Conservation (phyloP, 805 yeast genomes). For the Kregervanrija fluxuum region DNA sequence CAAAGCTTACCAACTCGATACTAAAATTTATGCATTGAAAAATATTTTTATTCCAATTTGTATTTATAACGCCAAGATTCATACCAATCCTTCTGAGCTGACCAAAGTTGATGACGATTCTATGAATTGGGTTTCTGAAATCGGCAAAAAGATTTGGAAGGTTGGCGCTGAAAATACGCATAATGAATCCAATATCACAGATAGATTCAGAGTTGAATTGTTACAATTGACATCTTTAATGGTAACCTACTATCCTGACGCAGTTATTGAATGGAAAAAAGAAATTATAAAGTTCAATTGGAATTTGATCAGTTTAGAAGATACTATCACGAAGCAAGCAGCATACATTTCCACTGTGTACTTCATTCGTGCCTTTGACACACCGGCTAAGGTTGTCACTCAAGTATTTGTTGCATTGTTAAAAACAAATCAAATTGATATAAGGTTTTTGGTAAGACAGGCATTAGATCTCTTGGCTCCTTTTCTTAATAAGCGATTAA, state of each 20-base stretch:
- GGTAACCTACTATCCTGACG: constrained; percentile 57
- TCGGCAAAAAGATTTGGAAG: constrained; percentile 70
- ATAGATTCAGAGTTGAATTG: constrained; percentile 67
- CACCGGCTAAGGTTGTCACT: constrained; percentile 81
- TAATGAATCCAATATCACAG: constrained; percentile 61
- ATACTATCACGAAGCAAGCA: constrained; percentile 80
- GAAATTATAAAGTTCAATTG: constrained; percentile 91
- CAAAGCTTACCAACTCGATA: constrained; percentile 36
- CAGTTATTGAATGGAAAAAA: constrained; percentile 56
- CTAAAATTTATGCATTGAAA: constrained; percentile 57
- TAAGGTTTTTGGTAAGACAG: constrained; percentile 74
- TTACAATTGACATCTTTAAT: constrained; percentile 75
- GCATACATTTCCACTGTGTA: constrained; percentile 85
- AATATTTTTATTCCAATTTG: constrained; percentile 60
- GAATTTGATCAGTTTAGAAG: constrained; percentile 88
- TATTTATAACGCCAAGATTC: constrained; percentile 48
- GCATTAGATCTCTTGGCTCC: constrained; percentile 88
- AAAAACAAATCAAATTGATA: constrained; percentile 79
- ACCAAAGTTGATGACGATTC: constrained; percentile 14
- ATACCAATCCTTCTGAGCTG: constrained; percentile 29
- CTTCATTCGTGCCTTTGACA: constrained; percentile 81
- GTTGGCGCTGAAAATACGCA: constrained; percentile 46
- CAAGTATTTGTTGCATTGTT: constrained; percentile 88
- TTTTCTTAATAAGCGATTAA: constrained; percentile 67
- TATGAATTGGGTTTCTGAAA: constrained; percentile 56